Evolutionary conservation across 768 basidiomycete genomes (phyloP).

Genomic region (Chalciporus chontae): DNA sequence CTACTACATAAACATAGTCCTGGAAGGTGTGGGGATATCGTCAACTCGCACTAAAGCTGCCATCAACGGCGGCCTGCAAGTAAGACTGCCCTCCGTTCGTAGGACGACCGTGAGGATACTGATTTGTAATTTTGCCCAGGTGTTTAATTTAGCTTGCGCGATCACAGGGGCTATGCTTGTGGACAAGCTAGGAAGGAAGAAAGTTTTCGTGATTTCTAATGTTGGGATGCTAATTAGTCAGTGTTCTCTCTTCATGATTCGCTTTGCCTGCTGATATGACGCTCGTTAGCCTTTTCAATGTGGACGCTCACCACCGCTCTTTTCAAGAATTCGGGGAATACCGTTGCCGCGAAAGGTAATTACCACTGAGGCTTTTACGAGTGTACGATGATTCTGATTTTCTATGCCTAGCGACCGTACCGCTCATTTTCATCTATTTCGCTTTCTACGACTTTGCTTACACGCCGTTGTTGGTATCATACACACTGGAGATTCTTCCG

Average conservation of each 20-base stretch:
- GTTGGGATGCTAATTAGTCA: slow-evolving; percentile 47
- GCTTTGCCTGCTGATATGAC: no score
- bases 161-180: slow-evolving; percentile 59
- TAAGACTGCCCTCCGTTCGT: slow-evolving; percentile 16
- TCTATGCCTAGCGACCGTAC: slow-evolving; percentile 47
- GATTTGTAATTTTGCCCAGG: slow-evolving; percentile 25
- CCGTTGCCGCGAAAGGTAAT: slow-evolving; percentile 30
- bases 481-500: slow-evolving; percentile 76
- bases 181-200: slow-evolving; percentile 64
- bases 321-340: slow-evolving; percentile 26
- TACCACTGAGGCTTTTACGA: not conserved
- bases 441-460: slow-evolving; percentile 66
- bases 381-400: not conserved
- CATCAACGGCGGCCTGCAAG: slow-evolving; percentile 64
- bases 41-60: slow-evolving; percentile 49
- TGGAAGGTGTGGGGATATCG: slow-evolving; percentile 61
- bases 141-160: slow-evolving; percentile 64
- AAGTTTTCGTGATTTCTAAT: slow-evolving; percentile 64
- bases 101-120: not conserved
- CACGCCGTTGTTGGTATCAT: slow-evolving; percentile 63
- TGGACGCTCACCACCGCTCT: slow-evolving; percentile 53
- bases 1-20: slow-evolving; percentile 68
- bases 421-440: slow-evolving; percentile 58
- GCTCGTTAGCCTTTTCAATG: slow-evolving; percentile 39
- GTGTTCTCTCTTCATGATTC: no score